A percentile compares a stretch with the other conserved stretches of the same genome.
These are phyloP conservation scores for Penicillium parvum DNA, from an alignment of 495 filamentous ascomycete species.

Conservation along the genomic window DNA sequence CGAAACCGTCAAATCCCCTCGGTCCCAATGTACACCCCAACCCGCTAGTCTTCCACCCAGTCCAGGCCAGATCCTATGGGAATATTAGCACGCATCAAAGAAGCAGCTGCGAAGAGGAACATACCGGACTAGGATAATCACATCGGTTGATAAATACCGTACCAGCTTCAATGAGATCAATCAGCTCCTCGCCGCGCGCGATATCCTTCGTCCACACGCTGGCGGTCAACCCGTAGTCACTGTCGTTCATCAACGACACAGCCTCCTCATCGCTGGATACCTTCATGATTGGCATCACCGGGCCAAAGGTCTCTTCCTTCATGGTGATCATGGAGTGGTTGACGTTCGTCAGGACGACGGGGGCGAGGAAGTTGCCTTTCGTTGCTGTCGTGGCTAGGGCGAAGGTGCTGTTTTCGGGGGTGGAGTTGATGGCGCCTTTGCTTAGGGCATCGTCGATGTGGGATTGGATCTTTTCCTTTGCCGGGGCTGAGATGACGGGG, in stretches of 20 bases:
- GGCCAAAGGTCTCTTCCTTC: constrained; percentile 95
- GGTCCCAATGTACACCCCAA: constrained; percentile 84
- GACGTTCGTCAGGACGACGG: constrained; percentile 76
- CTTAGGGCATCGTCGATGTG: constrained; percentile 82
- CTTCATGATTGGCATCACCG: constrained; percentile 90
- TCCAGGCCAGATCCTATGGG: constrained; percentile 88
- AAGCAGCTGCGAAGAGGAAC: constrained; percentile 27
- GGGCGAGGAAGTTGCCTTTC: constrained; percentile 80
- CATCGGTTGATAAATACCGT: constrained; percentile 96
- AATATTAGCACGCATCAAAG: constrained; percentile 13
- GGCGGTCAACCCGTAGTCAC: constrained; percentile 90
- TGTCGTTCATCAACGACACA: constrained; percentile 86
- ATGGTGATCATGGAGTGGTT: constrained; percentile 85
- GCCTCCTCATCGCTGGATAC: constrained; percentile 82
- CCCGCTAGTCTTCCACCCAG: constrained; percentile 95
- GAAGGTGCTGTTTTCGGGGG: constrained; percentile 77
- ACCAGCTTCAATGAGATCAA: constrained; percentile 81
- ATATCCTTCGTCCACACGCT: constrained; percentile 97
- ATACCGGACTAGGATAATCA: constrained; percentile 88
- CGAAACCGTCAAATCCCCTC: constrained; percentile 91
- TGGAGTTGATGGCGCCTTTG: constrained; percentile 79
- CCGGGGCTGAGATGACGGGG: constrained; percentile 77
- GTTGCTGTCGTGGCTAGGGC: constrained; percentile 47
- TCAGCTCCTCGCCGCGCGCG: constrained; percentile 67
- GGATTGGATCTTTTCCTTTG: constrained; percentile 62